Evolutionary conservation across 306 rosid species (phyloP).

Genomic region (Vicia villosa): DNA sequence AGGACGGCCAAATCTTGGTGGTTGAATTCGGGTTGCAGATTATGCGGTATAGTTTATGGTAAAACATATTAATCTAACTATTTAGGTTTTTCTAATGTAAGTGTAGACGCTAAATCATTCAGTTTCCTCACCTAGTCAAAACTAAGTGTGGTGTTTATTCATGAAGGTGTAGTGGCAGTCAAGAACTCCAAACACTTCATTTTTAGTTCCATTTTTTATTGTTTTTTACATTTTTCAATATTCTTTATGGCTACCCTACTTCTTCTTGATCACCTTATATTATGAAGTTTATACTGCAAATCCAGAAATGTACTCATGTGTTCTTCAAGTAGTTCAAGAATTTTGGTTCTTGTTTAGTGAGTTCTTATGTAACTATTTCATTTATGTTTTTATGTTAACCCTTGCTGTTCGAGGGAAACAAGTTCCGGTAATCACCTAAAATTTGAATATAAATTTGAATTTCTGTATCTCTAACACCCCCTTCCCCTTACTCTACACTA

Average conservation of each 20-base stretch:
- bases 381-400: no score
- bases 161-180: conserved; percentile 44
- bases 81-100: conserved; percentile 49
- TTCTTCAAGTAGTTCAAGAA: conserved; percentile 31
- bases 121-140: conserved; percentile 34
- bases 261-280: conserved; percentile 16
- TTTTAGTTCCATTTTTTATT: conserved; percentile 35
- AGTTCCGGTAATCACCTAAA: no score
- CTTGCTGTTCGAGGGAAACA: no score
- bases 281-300: conserved; percentile 31
- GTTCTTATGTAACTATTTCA: not conserved
- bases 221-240: conserved; percentile 40
- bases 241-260: conserved; percentile 37
- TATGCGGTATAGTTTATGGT: not conserved
- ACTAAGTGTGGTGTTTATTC: conserved; percentile 36
- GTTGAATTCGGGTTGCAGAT: not conserved
- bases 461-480: no score
- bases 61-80: conserved; percentile 42
- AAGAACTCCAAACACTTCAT: conserved; percentile 48
- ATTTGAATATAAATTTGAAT: no score
- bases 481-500: no score
- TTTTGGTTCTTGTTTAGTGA: conserved; percentile 31
- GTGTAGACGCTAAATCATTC: conserved; percentile 49
- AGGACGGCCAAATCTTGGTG: not conserved
- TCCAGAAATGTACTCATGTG: conserved; percentile 43